Evolutionary conservation across 2,329 filamentous ascomycete species (phyloP), one percentile per base, ranked within the genome.

Genomic region (Verticillium albo-atrum): DNA sequence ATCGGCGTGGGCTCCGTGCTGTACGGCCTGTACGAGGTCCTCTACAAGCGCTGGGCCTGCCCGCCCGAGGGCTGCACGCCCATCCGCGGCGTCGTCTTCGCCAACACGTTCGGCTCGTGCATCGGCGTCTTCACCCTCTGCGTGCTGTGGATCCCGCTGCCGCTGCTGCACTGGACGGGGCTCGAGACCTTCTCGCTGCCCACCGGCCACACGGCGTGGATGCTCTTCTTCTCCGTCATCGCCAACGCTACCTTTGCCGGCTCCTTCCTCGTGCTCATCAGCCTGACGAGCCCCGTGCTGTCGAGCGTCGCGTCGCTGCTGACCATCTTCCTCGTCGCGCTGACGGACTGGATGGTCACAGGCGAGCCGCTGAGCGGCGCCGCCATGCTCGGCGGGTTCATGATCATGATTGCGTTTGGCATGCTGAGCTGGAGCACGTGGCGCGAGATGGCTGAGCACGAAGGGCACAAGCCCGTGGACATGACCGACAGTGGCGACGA

Each of bases 21-120:
- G 20, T 99, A 99, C 73, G 95, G 95, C 1, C 87, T 99, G 54
- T 99, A 99, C 75, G 95, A 99, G 74, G 95, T 99, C 6, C 75
- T 99, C 42, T 99, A 99, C 79, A 99, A 99, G 80, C 88, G 89
- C 61, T 87, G 88, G 61, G 94, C 94, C 15, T 99, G 95, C 71
- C 95, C 95, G 12, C 95, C 95, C 0, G 93, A 97, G 65, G 93
- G 92, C 55, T 90, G 88, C 58, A 89, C 85, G 51, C 86, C 95
- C 0, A 86, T 84, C n/a, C 87, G 93, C n/a, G 93, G 92, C 67
- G 95, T 96, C 81, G 88, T 98, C 61, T 98, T 99, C 67, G 93
- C 95, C 68, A 98, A 96, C 72, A 89, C 90, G 0, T 95, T 98
- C 69, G 95, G 92, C 58, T 91, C 88, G 64, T 79, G 94, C 70